Base-by-base conservation (phyloP, 225 moss, liverwort and hornwort species). In the Sphagnum contortum region DNA sequence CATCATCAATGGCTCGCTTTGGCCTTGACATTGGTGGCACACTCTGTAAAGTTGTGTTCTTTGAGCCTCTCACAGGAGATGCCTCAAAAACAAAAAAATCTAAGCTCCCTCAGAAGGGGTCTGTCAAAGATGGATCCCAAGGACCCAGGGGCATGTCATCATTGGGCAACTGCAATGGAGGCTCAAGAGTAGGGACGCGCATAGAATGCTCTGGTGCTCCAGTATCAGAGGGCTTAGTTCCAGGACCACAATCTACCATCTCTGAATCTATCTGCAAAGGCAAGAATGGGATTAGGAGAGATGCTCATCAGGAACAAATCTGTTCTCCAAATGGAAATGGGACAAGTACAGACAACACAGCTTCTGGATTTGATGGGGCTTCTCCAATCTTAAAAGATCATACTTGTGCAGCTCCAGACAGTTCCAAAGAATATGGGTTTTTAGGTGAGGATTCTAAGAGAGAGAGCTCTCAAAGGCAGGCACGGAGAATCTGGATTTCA, bases 11-110 rank as follows among this genome's bases (percentile, higher is more conserved):
- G 63, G 92, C 92, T 29, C 72, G 83, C 48, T 86, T 93, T 60
- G 92, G 92, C 49, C 83, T 93, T 2, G 92, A 93, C 71, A 88
- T 93, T 7, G 90, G 92, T 10, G 92, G 92, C 68, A 93, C 92
- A 5, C 77, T 93, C 9, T 93, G 90, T 82, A 93, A 93, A 70
- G 88, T 93, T 5, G 92, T 93, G 56, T 88, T 83, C 64, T 90
- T 93, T 48, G 92, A 93, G 73, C 92, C 92, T 44, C 8, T 71
- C 50, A 68, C 69, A 45, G 49, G 69, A 47, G 63, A 71, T 8
- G 79, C 52, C 45, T 29, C 50, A 8, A 71, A 60, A 51, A 64
- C 57, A 48, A 46, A 57, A 55, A 77, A 58, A 29, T 80, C 74
- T 29, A 59, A 77, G 57, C 69, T 80, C 3, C 67, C 74, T 13